Base-by-base conservation (phyloP, 2,329 filamentous ascomycete genomes). In the Monilinia vaccinii-corymbosi region DNA sequence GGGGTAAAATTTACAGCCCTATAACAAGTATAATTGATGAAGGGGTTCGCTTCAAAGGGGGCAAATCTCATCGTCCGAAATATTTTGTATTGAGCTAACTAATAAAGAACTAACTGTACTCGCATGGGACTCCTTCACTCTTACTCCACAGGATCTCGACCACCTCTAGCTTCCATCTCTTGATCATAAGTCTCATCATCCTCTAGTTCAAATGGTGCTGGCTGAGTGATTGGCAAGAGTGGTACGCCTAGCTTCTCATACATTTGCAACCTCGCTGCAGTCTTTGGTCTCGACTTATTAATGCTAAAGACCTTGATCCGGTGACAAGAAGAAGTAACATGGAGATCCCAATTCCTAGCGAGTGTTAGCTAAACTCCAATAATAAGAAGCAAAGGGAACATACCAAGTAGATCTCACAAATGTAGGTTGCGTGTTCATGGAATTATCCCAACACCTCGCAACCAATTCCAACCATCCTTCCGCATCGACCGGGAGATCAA, bases 251-350 rank as follows among this genome's bases (percentile, higher is more conserved):
- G 25, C 10, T 64, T 53, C 59, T 63, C 56, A 31, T 61, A 64
- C 10, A 57, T 11, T 50, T 57, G 50, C 32, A 64, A 45, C 31
- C 32, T 63, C 21, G 47, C 57, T 28, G 56, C 56, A 7, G 63
- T 63, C 31, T 59, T 56, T 13, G 59, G 56, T 50, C 73, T 77
- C 1, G 71, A 73, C 62, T 72, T 76, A 71, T 87, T 86, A 58
- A 86, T 78, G 65, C 83, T 86, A 70, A 86, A 87, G 8, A 86
- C 71, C 55, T 77, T 79, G 65, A 87, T 76, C 1, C 82, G 75
- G 62, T 87, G 85, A 60, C 80, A 84, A 0, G 78, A 82, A 8
- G 77, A 81, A 0, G 84, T 87, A 4, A 87, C 83, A 66, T 87
- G 84, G 23, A 87, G 71, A 18, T 81, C 84, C 82, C 83, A 87